Evolutionary conservation across 1,284 basidiomycete species (phyloP).

Genomic region (Moniliophthora roreri): DNA sequence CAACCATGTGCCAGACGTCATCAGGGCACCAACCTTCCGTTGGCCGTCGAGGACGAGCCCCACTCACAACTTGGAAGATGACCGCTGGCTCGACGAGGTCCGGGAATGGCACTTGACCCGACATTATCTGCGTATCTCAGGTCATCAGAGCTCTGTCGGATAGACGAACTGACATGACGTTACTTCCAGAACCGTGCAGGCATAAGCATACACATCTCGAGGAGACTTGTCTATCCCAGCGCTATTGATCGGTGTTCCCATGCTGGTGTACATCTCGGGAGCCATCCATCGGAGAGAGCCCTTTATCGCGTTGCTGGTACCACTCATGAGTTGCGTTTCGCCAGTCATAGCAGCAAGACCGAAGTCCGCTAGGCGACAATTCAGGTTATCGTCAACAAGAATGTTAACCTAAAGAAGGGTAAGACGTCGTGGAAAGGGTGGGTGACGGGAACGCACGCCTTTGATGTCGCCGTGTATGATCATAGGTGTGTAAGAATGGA

Average conservation of each 20-base stretch:
- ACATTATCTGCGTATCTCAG: too few relatives aligned
- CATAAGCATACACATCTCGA: slow-evolving; percentile 13
- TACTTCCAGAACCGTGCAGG: slow-evolving; percentile 9
- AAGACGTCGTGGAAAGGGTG: neutral
- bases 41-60: too few relatives aligned
- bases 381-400: neutral
- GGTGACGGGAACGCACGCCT: slow-evolving; percentile 1
- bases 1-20: too few relatives aligned
- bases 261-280: slow-evolving; percentile 1
- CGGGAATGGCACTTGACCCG: too few relatives aligned
- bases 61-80: too few relatives aligned
- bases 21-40: too few relatives aligned
- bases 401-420: neutral
- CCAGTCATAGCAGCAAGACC: neutral
- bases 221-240: neutral
- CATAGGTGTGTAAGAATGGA: slow-evolving; percentile 1
- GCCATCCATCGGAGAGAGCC: slow-evolving; percentile 6
- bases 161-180: too few relatives aligned
- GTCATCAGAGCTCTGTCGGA: too few relatives aligned
- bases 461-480: slow-evolving; percentile 10
- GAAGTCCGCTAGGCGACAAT: slow-evolving; percentile 1
- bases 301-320: neutral
- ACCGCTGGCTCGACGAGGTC: too few relatives aligned
- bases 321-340: neutral
- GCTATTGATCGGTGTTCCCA: too few relatives aligned